These are phyloP conservation scores for Tricholoma sp. DNA, from an alignment of 768 basidiomycete genomes.

Conservation along the genomic window DNA sequence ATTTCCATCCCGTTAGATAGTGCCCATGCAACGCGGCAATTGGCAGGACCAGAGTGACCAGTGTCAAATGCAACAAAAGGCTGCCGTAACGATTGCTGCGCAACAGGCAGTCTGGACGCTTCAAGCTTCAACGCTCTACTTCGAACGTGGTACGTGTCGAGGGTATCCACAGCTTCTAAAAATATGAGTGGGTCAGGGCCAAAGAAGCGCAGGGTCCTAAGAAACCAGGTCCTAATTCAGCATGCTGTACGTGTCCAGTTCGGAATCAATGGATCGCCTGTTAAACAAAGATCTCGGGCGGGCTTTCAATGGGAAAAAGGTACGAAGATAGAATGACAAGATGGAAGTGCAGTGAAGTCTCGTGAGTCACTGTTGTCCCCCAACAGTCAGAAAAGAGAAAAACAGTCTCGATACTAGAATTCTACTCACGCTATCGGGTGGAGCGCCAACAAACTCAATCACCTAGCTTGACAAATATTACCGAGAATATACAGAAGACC, in stretches of 20 bases:
- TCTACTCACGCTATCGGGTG: not conserved
- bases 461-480: too few relatives aligned
- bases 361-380: not conserved
- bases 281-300: not conserved
- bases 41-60: not conserved
- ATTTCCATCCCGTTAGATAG: not conserved
- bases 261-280: not conserved
- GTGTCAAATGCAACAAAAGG: not conserved
- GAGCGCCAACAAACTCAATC: too few relatives aligned
- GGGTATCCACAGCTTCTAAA: not conserved
- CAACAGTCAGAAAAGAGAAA: not conserved
- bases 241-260: not conserved
- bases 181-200: not conserved
- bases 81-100: too few relatives aligned
- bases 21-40: not conserved
- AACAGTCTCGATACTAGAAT: not conserved
- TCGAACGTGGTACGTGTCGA: too few relatives aligned
- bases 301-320: not conserved
- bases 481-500: too few relatives aligned
- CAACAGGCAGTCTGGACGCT: not conserved
- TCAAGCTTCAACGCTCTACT: too few relatives aligned
- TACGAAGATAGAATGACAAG: not conserved
- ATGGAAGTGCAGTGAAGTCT: not conserved
- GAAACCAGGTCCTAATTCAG: not conserved
- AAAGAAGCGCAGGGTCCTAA: not conserved